phyloP scores from a whole-genome alignment of 1,139 yeast species.

The Taphrina sp. region DNA sequence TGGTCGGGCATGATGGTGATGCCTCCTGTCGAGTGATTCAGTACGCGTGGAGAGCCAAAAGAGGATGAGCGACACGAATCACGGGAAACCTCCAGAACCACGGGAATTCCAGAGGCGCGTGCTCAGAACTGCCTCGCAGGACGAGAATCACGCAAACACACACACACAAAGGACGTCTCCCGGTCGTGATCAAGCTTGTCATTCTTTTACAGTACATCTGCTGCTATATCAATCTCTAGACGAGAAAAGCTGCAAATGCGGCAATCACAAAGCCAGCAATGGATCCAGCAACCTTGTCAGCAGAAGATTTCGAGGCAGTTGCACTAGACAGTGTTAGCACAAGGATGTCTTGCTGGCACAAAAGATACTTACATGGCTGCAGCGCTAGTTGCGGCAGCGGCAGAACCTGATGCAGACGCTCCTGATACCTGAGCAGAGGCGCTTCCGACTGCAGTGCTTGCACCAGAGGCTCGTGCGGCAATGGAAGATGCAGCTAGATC shows the following conservation, averaged over 20 bases:
- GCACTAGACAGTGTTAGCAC: neutral
- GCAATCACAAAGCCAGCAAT: neutral
- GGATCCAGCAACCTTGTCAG: slow-evolving; percentile 3
- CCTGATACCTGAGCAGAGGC: slow-evolving; percentile 11
- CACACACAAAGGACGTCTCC: no score
- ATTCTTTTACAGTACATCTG: no score
- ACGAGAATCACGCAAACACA: no score
- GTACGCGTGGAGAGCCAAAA: no score
- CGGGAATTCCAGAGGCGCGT: no score
- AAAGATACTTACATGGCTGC: neutral
- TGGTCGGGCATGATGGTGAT: no score
- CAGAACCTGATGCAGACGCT: slow-evolving; percentile 19
- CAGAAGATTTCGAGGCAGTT: neutral
- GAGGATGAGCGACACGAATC: no score
- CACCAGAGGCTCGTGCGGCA: slow-evolving; percentile 7
- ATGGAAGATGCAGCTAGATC: neutral
- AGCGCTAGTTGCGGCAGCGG: slow-evolving; percentile 1
- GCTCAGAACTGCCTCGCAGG: no score
- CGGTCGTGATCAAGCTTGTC: no score
- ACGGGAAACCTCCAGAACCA: no score
- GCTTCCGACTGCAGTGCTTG: slow-evolving; percentile 1
- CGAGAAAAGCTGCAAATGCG: neutral
- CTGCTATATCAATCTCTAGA: no score
- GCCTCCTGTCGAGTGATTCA: no score
- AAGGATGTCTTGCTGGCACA: neutral